Evolutionary conservation across 352 stramenopile genomes (phyloP).

Genomic region (Aphanomyces invadans): DNA sequence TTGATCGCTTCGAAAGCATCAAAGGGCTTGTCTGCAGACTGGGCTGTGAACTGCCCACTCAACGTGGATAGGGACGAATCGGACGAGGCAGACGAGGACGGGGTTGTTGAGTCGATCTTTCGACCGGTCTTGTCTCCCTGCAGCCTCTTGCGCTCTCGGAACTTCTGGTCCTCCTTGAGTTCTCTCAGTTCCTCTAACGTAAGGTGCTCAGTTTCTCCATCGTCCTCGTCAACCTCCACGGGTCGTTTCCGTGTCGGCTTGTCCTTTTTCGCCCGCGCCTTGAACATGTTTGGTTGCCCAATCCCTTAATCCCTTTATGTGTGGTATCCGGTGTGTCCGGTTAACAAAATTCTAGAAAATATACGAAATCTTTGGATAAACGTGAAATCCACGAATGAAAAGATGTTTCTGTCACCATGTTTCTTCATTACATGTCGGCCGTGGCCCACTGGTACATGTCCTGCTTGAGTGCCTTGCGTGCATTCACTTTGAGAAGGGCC

Average conservation of each 20-base stretch:
- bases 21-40: constrained; percentile 46
- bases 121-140: constrained; percentile 29
- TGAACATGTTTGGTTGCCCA: constrained; percentile 1
- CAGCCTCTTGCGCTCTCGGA: constrained; percentile 40
- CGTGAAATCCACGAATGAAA: background rate
- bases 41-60: constrained; percentile 73
- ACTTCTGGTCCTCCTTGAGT: constrained; percentile 58
- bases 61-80: constrained; percentile 27
- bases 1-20: constrained; percentile 73
- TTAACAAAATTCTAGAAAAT: too few relatives aligned
- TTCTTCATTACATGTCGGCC: constrained; percentile 62
- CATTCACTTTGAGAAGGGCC: constrained; percentile 78
- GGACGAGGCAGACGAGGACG: background rate
- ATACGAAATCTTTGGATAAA: too few relatives aligned
- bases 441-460: constrained; percentile 76
- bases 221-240: constrained; percentile 6
- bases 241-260: constrained; percentile 1
- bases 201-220: constrained; percentile 29
- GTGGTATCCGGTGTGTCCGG: constrained; percentile 3
- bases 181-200: constrained; percentile 52
- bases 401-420: background rate
- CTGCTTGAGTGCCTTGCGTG: constrained; percentile 44
- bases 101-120: constrained; percentile 26
- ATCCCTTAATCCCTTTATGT: too few relatives aligned
- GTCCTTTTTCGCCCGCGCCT: constrained; percentile 5